These are phyloP conservation scores for Quercus lobata DNA, from an alignment of 331 rosid species.

Conservation along the genomic window DNA sequence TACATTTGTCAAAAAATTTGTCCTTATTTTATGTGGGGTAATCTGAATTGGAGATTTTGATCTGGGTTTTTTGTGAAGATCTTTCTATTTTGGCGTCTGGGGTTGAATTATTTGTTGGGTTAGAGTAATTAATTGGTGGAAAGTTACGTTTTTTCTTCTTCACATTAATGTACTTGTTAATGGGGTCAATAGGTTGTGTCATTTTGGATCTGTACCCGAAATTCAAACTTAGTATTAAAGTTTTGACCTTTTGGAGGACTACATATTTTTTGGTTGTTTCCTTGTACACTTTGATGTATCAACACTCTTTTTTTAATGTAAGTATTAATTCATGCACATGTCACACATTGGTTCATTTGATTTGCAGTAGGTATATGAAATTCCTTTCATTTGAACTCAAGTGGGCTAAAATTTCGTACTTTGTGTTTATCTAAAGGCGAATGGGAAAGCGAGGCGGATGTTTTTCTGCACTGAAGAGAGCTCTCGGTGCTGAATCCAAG, in stretches of 20 bases:
- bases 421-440: slow-evolving; percentile 16
- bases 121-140: slow-evolving; percentile 21
- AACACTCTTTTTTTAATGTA: background rate
- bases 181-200: slow-evolving; percentile 6
- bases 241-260: slow-evolving; percentile 3
- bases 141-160: slow-evolving; percentile 14
- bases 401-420: slow-evolving; percentile 10
- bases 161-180: slow-evolving; percentile 7
- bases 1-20: background rate
- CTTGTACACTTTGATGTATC: slow-evolving; percentile 12
- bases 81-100: slow-evolving; percentile 4
- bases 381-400: slow-evolving; percentile 3
- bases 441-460: slow-evolving; percentile 94
- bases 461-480: slow-evolving; percentile 77
- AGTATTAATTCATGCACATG: background rate
- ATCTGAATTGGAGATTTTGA: slow-evolving; percentile 12
- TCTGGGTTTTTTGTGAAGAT: slow-evolving; percentile 4
- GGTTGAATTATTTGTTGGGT: slow-evolving; percentile 21
- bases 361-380: slow-evolving; percentile 2
- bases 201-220: slow-evolving; percentile 13
- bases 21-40: background rate
- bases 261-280: background rate
- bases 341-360: background rate
- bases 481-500: slow-evolving; percentile 50
- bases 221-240: background rate